These are phyloP conservation scores for Carex scoparia DNA, from an alignment of 176 grass and related monocot genomes.

Conservation along the genomic window DNA sequence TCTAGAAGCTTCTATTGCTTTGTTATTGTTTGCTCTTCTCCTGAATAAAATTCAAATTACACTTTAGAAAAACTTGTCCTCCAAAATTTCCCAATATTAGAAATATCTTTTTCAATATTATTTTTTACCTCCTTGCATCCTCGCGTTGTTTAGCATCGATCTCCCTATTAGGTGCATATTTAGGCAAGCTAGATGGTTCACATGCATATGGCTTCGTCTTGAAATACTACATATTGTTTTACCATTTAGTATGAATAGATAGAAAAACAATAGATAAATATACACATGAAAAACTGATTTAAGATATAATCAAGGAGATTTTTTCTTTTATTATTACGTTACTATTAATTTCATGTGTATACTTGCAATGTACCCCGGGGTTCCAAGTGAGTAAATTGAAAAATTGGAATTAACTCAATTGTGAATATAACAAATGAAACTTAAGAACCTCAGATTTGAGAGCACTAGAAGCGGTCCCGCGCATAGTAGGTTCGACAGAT, in stretches of 20 bases:
- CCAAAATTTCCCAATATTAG: background rate
- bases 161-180: constrained; percentile 84
- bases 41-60: constrained; percentile 7
- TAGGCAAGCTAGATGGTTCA: constrained; percentile 68
- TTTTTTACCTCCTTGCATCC: constrained; percentile 35
- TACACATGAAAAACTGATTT: background rate
- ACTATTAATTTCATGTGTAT: background rate
- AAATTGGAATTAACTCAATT: background rate
- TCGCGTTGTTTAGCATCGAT: constrained; percentile 83
- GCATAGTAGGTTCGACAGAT: constrained; percentile 51
- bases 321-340: background rate
- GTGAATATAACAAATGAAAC: background rate
- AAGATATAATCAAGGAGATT: background rate
- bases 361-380: background rate
- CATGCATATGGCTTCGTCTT: constrained; percentile 51
- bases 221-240: constrained; percentile 56
- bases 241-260: constrained; percentile 12
- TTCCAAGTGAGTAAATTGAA: background rate
- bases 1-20: constrained; percentile 29
- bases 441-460: constrained; percentile 57
- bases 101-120: background rate
- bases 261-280: background rate
- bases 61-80: constrained; percentile 16
- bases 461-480: constrained; percentile 59
- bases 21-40: constrained; percentile 19